A percentile compares a stretch with the other conserved stretches of the same genome.
phyloP scores from a whole-genome alignment of 345 rosid species.

The Syzygium aqueum region DNA sequence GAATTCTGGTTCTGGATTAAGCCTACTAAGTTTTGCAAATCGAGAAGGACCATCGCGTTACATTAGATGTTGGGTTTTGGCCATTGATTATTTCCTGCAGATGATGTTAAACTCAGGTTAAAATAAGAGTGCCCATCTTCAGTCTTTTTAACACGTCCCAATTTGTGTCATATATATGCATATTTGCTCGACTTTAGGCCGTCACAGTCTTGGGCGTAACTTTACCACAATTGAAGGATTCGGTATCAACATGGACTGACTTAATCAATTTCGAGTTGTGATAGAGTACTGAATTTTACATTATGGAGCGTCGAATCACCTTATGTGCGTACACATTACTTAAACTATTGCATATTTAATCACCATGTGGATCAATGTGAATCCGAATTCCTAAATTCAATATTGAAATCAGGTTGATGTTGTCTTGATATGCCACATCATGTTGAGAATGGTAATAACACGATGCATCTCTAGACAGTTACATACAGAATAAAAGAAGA shows the following conservation, averaged over 20 bases:
- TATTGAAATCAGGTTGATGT: fast-evolving
- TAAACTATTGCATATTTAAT: background rate
- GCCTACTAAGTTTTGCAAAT: background rate
- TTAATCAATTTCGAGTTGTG: background rate
- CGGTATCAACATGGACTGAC: background rate
- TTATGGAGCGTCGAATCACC: background rate
- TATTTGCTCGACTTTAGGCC: fast-evolving
- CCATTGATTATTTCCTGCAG: background rate
- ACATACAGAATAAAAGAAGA: fast-evolving
- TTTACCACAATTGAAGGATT: background rate
- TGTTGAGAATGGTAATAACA: background rate
- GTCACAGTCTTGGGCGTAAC: too few species aligned
- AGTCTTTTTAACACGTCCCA: background rate
- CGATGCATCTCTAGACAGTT: fast-evolving
- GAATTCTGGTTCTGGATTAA: background rate
- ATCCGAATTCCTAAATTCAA: background rate
- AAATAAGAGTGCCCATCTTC: background rate
- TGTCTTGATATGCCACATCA: fast-evolving
- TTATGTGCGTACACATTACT: too few species aligned
- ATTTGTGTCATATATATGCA: fast-evolving
- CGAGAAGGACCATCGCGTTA: background rate
- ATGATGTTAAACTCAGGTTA: background rate
- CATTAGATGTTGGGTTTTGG: background rate
- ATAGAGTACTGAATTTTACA: background rate
- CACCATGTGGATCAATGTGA: fast-evolving